Percentiles rank a stretch among this genome's conserved stretches.
Conservation (phyloP, 257 asterid species). For the Ocimum tenuiflorum region DNA sequence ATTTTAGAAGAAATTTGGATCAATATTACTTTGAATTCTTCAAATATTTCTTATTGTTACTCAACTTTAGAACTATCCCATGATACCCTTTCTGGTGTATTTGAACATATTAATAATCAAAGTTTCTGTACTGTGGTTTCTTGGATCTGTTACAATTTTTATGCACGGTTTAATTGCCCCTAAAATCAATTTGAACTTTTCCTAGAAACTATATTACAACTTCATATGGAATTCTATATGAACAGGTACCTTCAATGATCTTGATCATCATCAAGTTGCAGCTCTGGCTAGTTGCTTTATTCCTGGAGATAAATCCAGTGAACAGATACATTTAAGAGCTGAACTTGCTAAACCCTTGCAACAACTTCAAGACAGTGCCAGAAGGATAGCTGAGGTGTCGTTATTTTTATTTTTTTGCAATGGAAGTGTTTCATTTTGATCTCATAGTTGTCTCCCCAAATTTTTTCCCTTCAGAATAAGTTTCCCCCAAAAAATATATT, state of each 20-base stretch:
- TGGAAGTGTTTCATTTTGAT: too few relatives aligned
- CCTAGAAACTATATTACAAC: constrained; percentile 8
- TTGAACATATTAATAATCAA: not conserved
- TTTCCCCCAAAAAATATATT: not conserved
- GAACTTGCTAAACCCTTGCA: constrained; percentile 88
- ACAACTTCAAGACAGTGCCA: constrained; percentile 94
- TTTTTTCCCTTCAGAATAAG: not conserved
- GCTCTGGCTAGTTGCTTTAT: constrained; percentile 92
- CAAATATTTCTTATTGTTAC: not conserved
- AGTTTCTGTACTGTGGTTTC: not conserved
- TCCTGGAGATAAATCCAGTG: constrained; percentile 76
- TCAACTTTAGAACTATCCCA: not conserved
- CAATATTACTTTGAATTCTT: not conserved
- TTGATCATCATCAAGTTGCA: constrained; percentile 90
- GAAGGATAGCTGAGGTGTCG: constrained; percentile 86
- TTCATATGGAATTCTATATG: not conserved
- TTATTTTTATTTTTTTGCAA: too few relatives aligned
- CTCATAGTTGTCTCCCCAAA: not conserved
- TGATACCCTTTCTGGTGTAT: not conserved
- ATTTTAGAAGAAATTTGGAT: not conserved
- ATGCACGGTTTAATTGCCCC: not conserved
- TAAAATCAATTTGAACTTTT: not conserved
- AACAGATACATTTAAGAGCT: constrained; percentile 79
- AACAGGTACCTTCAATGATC: constrained; percentile 90
- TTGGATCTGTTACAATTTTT: not conserved